Evolutionary conservation across 768 basidiomycete species (phyloP), one percentile per base, ranked within the genome.

Genomic region (Xerocomellus dryophilus): DNA sequence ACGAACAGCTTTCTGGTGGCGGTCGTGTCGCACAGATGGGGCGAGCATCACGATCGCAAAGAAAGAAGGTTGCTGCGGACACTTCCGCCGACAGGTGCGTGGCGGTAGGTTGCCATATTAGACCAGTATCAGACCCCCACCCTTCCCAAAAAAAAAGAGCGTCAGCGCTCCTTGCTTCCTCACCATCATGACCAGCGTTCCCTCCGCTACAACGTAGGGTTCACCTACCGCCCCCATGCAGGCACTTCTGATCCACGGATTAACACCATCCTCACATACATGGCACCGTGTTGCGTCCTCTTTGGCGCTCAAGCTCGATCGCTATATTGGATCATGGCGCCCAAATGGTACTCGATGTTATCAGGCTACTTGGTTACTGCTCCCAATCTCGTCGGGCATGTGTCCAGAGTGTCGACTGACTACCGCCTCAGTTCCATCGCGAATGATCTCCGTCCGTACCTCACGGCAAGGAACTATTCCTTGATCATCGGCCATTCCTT

Each of bases 241-340:
- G 2, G 65, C 65, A 15, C 55, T 66, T 5, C 43, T 66, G n/a
- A 55, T 66, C 43, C 65, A 66, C 18, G 65, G 65, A 11, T 8
- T 60, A 4, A 41, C 58, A 27, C 60, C 54, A 4, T 55, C 65
- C 6, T 62, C 61, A 2, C 58, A 54, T 15, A 47, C 50, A 10
- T 67, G 65, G 63, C 54, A 58, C 27, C 46, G 57, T 14, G 51
- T 63, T 1, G 66, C 61, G 5, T 41, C 41, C 14, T 42, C 59
- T 2, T 53, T 65, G 27, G 65, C 44, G 25, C 42, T 17, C 55
- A 58, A 47, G 64, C n/a, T 44, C 20, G 11, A 25, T 25, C 10
- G 0, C 20, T 5, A 5, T 15, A n/a, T 15, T n/a, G 4, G 15
- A 12, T 29, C 17, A 27, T 10, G 1, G 2, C 7, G 36, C n/a